These are phyloP conservation scores for Verticillium tricorpus DNA, from an alignment of 2,329 filamentous ascomycete genomes.

Conservation along the genomic window DNA sequence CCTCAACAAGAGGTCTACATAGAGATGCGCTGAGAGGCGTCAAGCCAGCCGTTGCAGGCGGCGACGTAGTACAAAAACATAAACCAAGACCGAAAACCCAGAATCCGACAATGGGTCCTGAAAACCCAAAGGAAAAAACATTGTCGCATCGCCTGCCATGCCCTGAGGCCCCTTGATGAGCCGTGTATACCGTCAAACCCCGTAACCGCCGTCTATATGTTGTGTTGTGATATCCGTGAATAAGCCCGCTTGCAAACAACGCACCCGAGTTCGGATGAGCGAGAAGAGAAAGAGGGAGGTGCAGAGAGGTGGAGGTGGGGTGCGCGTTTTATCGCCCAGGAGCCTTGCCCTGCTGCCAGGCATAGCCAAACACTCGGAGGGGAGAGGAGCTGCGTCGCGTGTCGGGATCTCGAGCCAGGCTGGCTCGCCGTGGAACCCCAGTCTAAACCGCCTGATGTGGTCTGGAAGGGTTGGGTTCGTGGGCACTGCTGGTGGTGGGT, in stretches of 20 bases:
- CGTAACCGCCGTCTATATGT: slow-evolving; percentile 1
- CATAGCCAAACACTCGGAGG: neutral
- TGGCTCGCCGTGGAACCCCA: neutral
- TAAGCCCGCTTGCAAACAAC: neutral
- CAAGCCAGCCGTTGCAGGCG: neutral
- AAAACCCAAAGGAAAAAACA: neutral
- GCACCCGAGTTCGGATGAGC: neutral
- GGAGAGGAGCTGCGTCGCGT: neutral
- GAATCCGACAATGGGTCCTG: neutral
- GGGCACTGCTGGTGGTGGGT: neutral
- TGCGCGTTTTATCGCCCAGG: neutral
- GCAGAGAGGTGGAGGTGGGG: neutral
- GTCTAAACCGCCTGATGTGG: neutral
- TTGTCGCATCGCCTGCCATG: slow-evolving; percentile 3
- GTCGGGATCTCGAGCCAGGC: neutral
- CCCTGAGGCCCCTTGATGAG: slow-evolving; percentile 1
- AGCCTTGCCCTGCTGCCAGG: neutral
- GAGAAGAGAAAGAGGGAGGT: neutral
- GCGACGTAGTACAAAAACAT: neutral
- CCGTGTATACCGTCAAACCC: slow-evolving; percentile 2
- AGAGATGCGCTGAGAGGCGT: neutral
- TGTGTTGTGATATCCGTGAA: neutral
- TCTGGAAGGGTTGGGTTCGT: neutral
- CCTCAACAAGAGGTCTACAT: neutral
- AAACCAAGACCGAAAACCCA: neutral